Conservation (phyloP, 176 grass and related monocot species). For the Carex myosuroides region DNA sequence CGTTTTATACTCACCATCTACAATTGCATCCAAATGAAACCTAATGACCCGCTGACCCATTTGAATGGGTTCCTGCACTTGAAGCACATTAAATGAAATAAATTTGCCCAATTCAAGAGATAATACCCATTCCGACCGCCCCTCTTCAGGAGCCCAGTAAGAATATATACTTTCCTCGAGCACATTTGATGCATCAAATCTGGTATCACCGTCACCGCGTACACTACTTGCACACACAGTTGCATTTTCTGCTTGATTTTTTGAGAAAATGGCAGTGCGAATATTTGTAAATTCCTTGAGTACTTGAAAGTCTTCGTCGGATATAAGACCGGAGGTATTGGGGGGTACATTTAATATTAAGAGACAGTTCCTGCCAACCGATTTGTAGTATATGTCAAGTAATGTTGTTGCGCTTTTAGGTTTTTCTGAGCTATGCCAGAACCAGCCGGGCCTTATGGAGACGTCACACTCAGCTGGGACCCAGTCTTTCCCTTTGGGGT, state of each 20-base stretch:
- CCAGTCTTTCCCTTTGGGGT: constrained; percentile 71
- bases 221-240: constrained; percentile 53
- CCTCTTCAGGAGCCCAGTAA: constrained; percentile 76
- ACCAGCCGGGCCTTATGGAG: constrained; percentile 89
- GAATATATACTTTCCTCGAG: constrained; percentile 52
- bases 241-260: constrained; percentile 52
- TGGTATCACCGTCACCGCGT: constrained; percentile 45
- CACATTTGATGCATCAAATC: constrained; percentile 55
- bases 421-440: constrained; percentile 76
- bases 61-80: constrained; percentile 88
- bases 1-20: constrained; percentile 44
- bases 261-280: constrained; percentile 55
- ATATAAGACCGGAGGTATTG: constrained; percentile 73
- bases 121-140: constrained; percentile 44
- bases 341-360: constrained; percentile 91
- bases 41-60: constrained; percentile 78
- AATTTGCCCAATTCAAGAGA: constrained; percentile 38
- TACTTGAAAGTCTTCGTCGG: constrained; percentile 62
- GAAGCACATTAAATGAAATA: constrained; percentile 66
- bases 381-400: constrained; percentile 95
- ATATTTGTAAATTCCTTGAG: constrained; percentile 70
- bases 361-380: constrained; percentile 89
- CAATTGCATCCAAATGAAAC: constrained; percentile 59
- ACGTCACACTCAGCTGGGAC: constrained; percentile 95
- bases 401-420: constrained; percentile 53